These are phyloP conservation scores for Nidularia pulvinata DNA, from an alignment of 768 basidiomycete genomes.

Conservation along the genomic window DNA sequence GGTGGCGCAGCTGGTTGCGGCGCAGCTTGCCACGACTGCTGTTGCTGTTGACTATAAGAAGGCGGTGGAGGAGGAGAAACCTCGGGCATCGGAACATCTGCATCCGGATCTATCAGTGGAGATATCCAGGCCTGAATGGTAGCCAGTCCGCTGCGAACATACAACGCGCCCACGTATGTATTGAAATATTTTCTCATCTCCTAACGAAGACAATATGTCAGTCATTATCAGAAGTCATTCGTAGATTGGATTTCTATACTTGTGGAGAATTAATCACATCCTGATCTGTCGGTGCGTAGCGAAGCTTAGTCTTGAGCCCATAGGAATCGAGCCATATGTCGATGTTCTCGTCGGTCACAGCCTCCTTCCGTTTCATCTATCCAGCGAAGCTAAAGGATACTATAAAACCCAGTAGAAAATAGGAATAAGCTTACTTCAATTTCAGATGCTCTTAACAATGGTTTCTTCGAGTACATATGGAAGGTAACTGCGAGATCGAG, in stretches of 20 bases:
- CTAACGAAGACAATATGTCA: constrained; percentile 23
- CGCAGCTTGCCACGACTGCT: constrained; percentile 12
- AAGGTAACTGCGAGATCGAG: constrained; percentile 52
- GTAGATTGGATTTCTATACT: constrained; percentile 2
- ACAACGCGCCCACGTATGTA: constrained; percentile 69
- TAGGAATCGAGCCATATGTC: constrained; percentile 51
- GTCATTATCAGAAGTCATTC: neutral
- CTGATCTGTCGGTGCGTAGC: constrained; percentile 37
- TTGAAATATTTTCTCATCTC: constrained; percentile 56
- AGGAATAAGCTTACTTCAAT: constrained; percentile 35
- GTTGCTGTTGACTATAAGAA: neutral
- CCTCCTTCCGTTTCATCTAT: constrained; percentile 21
- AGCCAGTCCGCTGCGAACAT: constrained; percentile 50
- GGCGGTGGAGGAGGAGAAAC: neutral
- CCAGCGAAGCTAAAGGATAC: neutral
- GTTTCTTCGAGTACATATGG: constrained; percentile 44
- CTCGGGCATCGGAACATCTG: constrained; percentile 9
- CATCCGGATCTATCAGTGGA: constrained; percentile 49
- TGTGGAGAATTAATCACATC: constrained; percentile 31
- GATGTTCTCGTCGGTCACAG: constrained; percentile 37
- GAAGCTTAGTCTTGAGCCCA: constrained; percentile 51
- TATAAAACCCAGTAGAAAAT: neutral
- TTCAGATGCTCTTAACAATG: constrained; percentile 35
- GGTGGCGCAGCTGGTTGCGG: constrained; percentile 10
- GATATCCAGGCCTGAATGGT: constrained; percentile 59